Base-by-base conservation (phyloP, 1,284 basidiomycete species). In the Heterobasidion irregulare region DNA sequence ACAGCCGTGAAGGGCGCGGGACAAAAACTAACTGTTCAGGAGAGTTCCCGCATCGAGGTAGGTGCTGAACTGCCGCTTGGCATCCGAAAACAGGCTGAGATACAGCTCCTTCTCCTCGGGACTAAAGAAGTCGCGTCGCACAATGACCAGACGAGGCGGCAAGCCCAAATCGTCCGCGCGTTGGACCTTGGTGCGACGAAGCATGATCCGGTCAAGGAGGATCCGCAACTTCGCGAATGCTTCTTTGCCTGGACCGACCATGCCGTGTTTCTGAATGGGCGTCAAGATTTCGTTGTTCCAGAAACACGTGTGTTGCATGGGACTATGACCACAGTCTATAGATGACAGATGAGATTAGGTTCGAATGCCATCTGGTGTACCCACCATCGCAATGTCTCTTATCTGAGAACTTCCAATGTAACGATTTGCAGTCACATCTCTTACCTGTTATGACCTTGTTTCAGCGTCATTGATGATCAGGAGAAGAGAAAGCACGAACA, bases 31-130 rank as follows among this genome's bases (percentile, higher is more conserved):
- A 94, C 92, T 96, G 66, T 95, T 95, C 55, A 96, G 70, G 26
- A 98, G 78, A 0, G 96, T 98, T 56, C 96, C 96, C 43, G 89
- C 81, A 65, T 92, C 86, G 12, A 98, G 81, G 66, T 92, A 99
- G 1, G 94, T 98, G 59, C 66, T 84, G 71, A 99, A 99, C 66
- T 92, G 86, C 51, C 97, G 80, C 70, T 92, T 95, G 8, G 94
- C 94, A 62, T 95, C 92, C 3, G 89, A 87, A 75, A 96, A 99
- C 36, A 99, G 73, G 3, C 90, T 94, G 53, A 87, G 78, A 71
- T 99, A 99, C 10, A 99, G 74, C 65, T 99, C 96, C 69, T 95
- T 97, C 72, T 98, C 95, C 68, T 97, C 93, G 0, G 93, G 91
- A 60, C 92, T 97, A 76, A 99, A 99, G 69, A 89, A 89, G 69